Evolutionary conservation across 768 basidiomycete genomes (phyloP).

Genomic region (Naematelia aurantialba): DNA sequence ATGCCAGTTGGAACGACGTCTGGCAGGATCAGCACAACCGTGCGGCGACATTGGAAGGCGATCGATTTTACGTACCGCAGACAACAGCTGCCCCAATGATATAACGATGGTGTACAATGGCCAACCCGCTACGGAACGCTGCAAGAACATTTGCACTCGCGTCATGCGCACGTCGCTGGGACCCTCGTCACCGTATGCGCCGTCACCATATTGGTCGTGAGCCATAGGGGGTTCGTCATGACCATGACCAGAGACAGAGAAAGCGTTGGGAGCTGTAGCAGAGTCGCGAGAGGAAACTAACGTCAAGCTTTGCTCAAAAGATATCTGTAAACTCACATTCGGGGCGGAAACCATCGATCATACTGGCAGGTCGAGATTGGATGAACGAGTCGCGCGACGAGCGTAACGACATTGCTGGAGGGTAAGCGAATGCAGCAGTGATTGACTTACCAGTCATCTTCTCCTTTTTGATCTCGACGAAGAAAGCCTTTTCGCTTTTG

Average conservation of each 20-base stretch:
- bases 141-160: constrained; percentile 75
- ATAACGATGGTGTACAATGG: constrained; percentile 88
- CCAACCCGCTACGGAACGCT: constrained; percentile 77
- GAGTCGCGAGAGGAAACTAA: constrained; percentile 24
- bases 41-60: not conserved
- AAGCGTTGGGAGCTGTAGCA: constrained; percentile 42
- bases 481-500: constrained; percentile 91
- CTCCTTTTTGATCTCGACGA: constrained; percentile 81
- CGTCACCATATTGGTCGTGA: constrained; percentile 45
- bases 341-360: constrained; percentile 57
- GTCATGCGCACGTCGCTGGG: constrained; percentile 70
- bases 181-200: constrained; percentile 51
- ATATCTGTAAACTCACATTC: constrained; percentile 58
- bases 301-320: not conserved
- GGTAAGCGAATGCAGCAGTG: not conserved
- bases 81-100: constrained; percentile 68
- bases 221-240: constrained; percentile 34
- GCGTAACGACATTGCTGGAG: constrained; percentile 38
- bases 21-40: constrained; percentile 10
- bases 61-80: constrained; percentile 21
- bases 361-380: constrained; percentile 41
- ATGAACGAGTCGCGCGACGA: constrained; percentile 49
- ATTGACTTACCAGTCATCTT: constrained; percentile 63
- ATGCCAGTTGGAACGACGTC: constrained; percentile 84
- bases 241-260: constrained; percentile 39